Evolutionary conservation across 2,329 filamentous ascomycete genomes (phyloP).

Genomic region (Aspergillus versicolor): DNA sequence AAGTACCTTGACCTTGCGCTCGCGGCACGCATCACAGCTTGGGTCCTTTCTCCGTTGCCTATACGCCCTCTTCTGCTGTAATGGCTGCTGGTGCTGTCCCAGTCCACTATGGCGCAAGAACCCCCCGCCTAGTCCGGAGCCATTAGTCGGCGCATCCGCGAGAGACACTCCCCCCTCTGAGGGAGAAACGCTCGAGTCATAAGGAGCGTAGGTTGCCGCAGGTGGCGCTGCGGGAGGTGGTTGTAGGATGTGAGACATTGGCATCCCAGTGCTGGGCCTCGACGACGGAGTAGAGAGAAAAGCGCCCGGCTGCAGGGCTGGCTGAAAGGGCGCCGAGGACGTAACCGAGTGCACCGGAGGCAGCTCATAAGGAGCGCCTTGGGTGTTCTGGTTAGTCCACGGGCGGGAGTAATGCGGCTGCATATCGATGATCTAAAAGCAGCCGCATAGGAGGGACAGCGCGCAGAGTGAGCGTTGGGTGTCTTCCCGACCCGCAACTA

Average conservation of each 20-base stretch:
- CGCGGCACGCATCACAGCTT: slow-evolving; percentile 94
- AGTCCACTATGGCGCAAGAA: slow-evolving; percentile 41
- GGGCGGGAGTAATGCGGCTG: slow-evolving; percentile 34
- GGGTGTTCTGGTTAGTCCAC: slow-evolving; percentile 24
- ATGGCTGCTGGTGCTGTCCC: slow-evolving; percentile 55
- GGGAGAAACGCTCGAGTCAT: slow-evolving; percentile 42
- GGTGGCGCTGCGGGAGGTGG: slow-evolving; percentile 25
- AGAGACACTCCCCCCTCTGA: slow-evolving; percentile 35
- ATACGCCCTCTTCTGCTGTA: slow-evolving; percentile 84
- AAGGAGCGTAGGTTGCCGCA: slow-evolving; percentile 35
- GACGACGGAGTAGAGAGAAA: slow-evolving; percentile 39
- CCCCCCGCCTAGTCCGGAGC: slow-evolving; percentile 38
- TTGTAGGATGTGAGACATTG: slow-evolving; percentile 43
- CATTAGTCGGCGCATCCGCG: slow-evolving; percentile 38
- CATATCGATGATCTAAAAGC: slow-evolving; percentile 25
- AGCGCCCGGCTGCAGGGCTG: slow-evolving; percentile 23
- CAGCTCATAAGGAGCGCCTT: slow-evolving; percentile 31
- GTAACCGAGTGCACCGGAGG: slow-evolving; percentile 38
- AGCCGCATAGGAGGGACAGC: slow-evolving; percentile 19
- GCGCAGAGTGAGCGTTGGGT: neutral
- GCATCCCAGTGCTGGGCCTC: slow-evolving; percentile 40
- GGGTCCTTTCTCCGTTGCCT: slow-evolving; percentile 93
- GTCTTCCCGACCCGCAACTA: neutral
- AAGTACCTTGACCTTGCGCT: slow-evolving; percentile 68
- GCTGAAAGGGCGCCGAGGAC: slow-evolving; percentile 28